Percentiles rank a stretch among this genome's conserved stretches.
These are phyloP conservation scores for Fomes fomentarius DNA, from an alignment of 1,284 basidiomycete genomes.

Conservation along the genomic window DNA sequence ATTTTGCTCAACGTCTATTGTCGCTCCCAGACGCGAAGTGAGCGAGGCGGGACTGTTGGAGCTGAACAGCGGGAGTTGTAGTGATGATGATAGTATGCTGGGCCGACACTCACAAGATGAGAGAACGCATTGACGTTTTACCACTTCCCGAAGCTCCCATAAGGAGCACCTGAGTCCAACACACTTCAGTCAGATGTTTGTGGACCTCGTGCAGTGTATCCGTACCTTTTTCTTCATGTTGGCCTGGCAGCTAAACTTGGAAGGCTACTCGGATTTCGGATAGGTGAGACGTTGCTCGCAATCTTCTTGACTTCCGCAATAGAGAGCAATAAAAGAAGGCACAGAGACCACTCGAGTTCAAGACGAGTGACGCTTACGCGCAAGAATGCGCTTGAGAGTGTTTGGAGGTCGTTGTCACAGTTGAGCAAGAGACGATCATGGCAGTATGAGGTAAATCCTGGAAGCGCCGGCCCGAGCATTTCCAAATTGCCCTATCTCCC, in stretches of 20 bases:
- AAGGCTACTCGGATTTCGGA: no score
- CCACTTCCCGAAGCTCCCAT: conserved; percentile 94
- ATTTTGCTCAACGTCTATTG: conserved; percentile 97
- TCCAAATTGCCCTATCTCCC: neutral
- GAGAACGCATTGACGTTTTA: conserved; percentile 97
- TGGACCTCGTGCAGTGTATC: neutral
- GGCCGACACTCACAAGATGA: conserved; percentile 84
- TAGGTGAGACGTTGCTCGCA: no score
- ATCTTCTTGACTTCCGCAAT: no score
- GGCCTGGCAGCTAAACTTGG: neutral
- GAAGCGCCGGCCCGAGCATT: conserved; percentile 7
- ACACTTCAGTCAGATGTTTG: neutral
- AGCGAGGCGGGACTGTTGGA: conserved; percentile 94
- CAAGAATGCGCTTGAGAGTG: neutral
- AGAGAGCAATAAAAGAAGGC: no score
- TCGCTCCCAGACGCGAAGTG: conserved; percentile 91
- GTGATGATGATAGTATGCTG: neutral
- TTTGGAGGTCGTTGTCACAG: conserved; percentile 3
- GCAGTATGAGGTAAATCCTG: conserved; percentile 20
- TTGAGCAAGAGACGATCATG: conserved; percentile 24
- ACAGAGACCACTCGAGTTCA: neutral
- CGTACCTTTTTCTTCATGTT: conserved; percentile 38
- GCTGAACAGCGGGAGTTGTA: conserved; percentile 43
- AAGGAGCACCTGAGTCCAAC: conserved; percentile 71
- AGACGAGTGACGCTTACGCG: neutral